These are phyloP conservation scores for Sergeia podlipaevii DNA, from an alignment of 208 protist genomes.

Conservation along the genomic window DNA sequence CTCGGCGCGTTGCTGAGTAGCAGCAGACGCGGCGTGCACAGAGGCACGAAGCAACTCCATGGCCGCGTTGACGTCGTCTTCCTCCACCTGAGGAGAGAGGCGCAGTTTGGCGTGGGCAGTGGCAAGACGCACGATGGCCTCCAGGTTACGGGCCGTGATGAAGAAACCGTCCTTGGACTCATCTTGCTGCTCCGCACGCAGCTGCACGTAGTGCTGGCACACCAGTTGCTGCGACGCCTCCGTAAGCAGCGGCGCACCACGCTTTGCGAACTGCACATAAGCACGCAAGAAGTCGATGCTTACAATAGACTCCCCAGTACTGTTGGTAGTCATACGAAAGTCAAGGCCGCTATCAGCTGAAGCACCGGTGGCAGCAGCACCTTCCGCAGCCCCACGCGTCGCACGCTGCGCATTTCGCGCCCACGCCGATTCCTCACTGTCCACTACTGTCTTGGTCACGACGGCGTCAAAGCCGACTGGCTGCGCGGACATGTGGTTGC, in stretches of 20 bases:
- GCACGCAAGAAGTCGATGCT: conserved; percentile 96
- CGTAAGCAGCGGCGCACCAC: conserved; percentile 70
- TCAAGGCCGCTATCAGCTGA: conserved; percentile 51
- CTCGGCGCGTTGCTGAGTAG: conserved; percentile 53
- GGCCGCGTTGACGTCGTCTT: conserved; percentile 85
- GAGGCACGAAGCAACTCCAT: conserved; percentile 78
- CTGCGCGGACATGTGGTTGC: conserved; percentile 89
- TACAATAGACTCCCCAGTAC: conserved; percentile 86
- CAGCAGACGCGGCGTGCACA: conserved; percentile 76
- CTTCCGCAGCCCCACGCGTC: background rate
- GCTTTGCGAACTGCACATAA: conserved; percentile 94
- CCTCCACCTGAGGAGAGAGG: conserved; percentile 75
- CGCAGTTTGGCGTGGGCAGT: conserved; percentile 95
- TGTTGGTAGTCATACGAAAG: conserved; percentile 78
- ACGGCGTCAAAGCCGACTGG: conserved; percentile 52
- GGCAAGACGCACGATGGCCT: conserved; percentile 96
- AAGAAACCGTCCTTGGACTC: conserved; percentile 66
- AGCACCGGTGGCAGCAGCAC: background rate
- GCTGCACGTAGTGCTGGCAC: conserved; percentile 85
- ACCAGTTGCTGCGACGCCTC: conserved; percentile 86
- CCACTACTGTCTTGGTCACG: conserved; percentile 60
- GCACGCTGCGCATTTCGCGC: conserved; percentile 12
- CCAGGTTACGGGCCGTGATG: conserved; percentile 96
- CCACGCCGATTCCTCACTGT: conserved; percentile 51
- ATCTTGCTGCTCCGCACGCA: conserved; percentile 82